Evolutionary conservation across 306 rosid species (phyloP).

Genomic region (Pachyrhizus erosus): DNA sequence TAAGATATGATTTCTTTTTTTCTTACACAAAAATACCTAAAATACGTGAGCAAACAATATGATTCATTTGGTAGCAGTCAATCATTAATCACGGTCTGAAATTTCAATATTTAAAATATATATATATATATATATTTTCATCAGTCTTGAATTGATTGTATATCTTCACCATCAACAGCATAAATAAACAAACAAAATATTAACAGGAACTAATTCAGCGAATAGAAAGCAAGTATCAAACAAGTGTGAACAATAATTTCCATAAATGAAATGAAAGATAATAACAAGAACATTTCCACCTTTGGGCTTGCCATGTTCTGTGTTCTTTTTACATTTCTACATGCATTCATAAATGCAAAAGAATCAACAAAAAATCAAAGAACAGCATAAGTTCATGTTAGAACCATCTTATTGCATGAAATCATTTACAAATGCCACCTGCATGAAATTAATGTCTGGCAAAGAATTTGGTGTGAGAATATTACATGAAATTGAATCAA

Average conservation of each 20-base stretch:
- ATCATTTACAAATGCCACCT: slow-evolving; percentile 81
- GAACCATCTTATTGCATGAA: slow-evolving; percentile 74
- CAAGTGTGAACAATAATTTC: neutral
- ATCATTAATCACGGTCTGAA: slow-evolving; percentile 1
- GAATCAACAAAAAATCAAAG: slow-evolving; percentile 51
- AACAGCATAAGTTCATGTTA: slow-evolving; percentile 52
- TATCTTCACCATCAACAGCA: neutral
- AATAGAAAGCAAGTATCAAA: neutral
- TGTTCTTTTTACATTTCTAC: slow-evolving; percentile 37
- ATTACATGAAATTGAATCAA: slow-evolving; percentile 76
- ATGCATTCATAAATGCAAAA: slow-evolving; percentile 46
- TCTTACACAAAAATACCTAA: slow-evolving; percentile 27
- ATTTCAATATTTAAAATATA: neutral
- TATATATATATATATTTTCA: too few relatives aligned
- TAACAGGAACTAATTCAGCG: neutral
- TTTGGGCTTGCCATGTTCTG: slow-evolving; percentile 34
- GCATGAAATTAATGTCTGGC: slow-evolving; percentile 53
- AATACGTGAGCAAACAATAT: slow-evolving; percentile 23
- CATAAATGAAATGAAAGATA: slow-evolving; percentile 19
- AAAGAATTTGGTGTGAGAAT: slow-evolving; percentile 75
- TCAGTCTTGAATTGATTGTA: neutral
- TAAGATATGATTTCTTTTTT: slow-evolving; percentile 18
- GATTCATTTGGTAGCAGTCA: slow-evolving; percentile 20
- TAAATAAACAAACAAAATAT: neutral
- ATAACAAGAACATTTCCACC: slow-evolving; percentile 21